phyloP scores from a whole-genome alignment of 2,329 filamentous ascomycete genomes.

The Fusarium penzigii region DNA sequence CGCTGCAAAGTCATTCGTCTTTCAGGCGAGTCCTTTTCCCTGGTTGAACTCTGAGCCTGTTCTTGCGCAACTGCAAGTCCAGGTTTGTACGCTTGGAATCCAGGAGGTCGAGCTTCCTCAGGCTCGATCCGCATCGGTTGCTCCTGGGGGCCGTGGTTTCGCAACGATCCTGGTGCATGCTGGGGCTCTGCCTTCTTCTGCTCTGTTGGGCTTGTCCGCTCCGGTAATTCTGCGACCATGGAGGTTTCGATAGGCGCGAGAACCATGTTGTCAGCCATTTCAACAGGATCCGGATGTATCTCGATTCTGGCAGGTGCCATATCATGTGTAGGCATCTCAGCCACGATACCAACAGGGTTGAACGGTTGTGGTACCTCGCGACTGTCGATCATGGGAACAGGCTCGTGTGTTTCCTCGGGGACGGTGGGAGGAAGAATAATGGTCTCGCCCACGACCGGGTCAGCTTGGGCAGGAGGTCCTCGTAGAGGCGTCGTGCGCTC shows the following conservation, averaged over 20 bases:
- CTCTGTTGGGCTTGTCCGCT: conserved; percentile 33
- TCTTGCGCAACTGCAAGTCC: neutral
- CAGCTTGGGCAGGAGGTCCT: conserved; percentile 7
- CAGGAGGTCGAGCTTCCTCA: neutral
- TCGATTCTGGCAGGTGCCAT: conserved; percentile 44
- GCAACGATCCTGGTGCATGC: conserved; percentile 15
- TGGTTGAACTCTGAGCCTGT: conserved; percentile 6
- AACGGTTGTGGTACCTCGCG: conserved; percentile 33
- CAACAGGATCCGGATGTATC: conserved; percentile 45
- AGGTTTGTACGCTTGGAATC: conserved; percentile 21
- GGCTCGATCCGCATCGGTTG: conserved; percentile 14
- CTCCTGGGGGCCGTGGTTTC: conserved; percentile 8
- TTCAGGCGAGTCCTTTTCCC: conserved; percentile 9
- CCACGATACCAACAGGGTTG: conserved; percentile 46
- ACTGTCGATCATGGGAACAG: conserved; percentile 37
- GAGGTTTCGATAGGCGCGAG: conserved; percentile 39
- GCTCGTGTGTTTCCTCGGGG: conserved; percentile 16
- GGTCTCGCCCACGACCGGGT: conserved; percentile 10
- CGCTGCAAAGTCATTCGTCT: conserved; percentile 26
- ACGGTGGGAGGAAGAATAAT: conserved; percentile 22
- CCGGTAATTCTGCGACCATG: conserved; percentile 41
- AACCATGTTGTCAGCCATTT: conserved; percentile 43
- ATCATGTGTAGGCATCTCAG: conserved; percentile 49
- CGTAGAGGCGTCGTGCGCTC: conserved; percentile 32
- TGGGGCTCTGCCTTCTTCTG: conserved; percentile 21